Percentiles rank a stretch among this genome's conserved stretches.
Evolutionary conservation across 23 red algal genomes (phyloP).

Genomic region (Agarophyton chilense): DNA sequence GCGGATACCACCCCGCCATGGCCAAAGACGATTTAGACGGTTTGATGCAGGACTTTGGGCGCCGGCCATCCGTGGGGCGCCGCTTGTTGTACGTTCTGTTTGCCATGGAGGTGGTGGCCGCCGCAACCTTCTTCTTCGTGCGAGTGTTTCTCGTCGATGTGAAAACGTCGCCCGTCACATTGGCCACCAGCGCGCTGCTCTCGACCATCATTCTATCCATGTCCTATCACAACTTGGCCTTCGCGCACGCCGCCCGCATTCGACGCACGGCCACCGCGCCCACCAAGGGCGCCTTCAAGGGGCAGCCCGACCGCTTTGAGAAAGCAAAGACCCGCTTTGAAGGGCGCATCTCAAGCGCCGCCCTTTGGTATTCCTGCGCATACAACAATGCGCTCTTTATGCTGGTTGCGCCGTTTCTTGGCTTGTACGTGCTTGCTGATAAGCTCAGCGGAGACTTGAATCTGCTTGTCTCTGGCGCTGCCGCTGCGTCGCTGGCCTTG

Average conservation of each 20-base stretch:
- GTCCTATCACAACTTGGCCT: slow-evolving; percentile 70
- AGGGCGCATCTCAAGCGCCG: slow-evolving; percentile 21
- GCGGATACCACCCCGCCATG: too few relatives aligned
- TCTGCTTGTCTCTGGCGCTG: slow-evolving; percentile 42
- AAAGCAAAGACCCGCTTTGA: slow-evolving; percentile 33
- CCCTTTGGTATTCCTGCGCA: slow-evolving; percentile 57
- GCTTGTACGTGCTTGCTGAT: slow-evolving; percentile 42
- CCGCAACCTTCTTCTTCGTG: slow-evolving; percentile 62
- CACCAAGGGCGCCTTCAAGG: slow-evolving; percentile 74
- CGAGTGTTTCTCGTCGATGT: slow-evolving; percentile 69
- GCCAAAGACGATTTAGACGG: slow-evolving; percentile 63
- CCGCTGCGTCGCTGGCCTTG: slow-evolving; percentile 50
- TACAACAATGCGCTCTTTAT: slow-evolving; percentile 77
- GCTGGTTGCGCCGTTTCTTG: slow-evolving; percentile 54
- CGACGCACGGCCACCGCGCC: slow-evolving; percentile 51
- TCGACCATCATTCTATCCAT: slow-evolving; percentile 52
- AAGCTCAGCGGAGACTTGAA: slow-evolving; percentile 69
- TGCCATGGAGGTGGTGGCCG: slow-evolving; percentile 26
- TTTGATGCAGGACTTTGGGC: slow-evolving; percentile 71
- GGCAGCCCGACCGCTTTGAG: slow-evolving; percentile 11
- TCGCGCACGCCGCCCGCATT: slow-evolving; percentile 55
- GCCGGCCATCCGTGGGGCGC: slow-evolving; percentile 16
- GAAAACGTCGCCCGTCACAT: slow-evolving; percentile 40
- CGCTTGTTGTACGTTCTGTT: slow-evolving; percentile 54
- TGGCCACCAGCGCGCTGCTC: slow-evolving; percentile 8